Conservation (phyloP, 2,329 filamentous ascomycete species). For the Curvularia verruculosa region DNA sequence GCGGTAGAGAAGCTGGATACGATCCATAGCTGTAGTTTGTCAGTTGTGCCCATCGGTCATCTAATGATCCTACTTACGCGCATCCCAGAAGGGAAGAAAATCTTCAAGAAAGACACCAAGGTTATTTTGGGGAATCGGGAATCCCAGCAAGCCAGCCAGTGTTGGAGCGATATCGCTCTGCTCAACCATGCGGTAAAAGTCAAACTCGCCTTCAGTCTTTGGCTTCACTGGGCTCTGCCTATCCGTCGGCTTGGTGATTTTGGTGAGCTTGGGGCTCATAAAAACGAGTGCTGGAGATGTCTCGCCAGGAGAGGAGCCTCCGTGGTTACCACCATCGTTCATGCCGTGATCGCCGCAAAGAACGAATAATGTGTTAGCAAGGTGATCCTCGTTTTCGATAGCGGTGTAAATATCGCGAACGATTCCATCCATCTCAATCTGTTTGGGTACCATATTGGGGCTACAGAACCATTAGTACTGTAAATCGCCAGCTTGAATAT, state of each 20-base stretch:
- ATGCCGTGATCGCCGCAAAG: slow-evolving; percentile 97
- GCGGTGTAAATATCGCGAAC: slow-evolving; percentile 77
- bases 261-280: slow-evolving; percentile 79
- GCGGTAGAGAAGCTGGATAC: slow-evolving; percentile 70
- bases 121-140: slow-evolving; percentile 89
- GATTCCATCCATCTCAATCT: slow-evolving; percentile 89
- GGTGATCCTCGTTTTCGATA: slow-evolving; percentile 72
- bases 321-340: slow-evolving; percentile 98
- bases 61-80: slow-evolving; percentile 62
- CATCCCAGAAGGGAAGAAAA: slow-evolving; percentile 77
- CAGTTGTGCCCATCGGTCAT: slow-evolving; percentile 15
- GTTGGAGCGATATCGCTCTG: slow-evolving; percentile 95
- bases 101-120: slow-evolving; percentile 83
- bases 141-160: slow-evolving; percentile 81
- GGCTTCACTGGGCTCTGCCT: slow-evolving; percentile 62
- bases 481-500: background rate
- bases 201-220: slow-evolving; percentile 66
- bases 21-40: slow-evolving; percentile 54
- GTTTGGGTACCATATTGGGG: slow-evolving; percentile 90
- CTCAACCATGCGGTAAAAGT: slow-evolving; percentile 84
- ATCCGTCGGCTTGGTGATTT: slow-evolving; percentile 52
- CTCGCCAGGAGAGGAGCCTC: slow-evolving; percentile 90
- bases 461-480: slow-evolving; percentile 53
- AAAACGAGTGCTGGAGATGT: slow-evolving; percentile 93
- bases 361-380: slow-evolving; percentile 80